Percentiles rank a stretch among this genome's conserved stretches.
Evolutionary conservation across 2,329 filamentous ascomycete species (phyloP).

Genomic region (Colletotrichum tabaci): DNA sequence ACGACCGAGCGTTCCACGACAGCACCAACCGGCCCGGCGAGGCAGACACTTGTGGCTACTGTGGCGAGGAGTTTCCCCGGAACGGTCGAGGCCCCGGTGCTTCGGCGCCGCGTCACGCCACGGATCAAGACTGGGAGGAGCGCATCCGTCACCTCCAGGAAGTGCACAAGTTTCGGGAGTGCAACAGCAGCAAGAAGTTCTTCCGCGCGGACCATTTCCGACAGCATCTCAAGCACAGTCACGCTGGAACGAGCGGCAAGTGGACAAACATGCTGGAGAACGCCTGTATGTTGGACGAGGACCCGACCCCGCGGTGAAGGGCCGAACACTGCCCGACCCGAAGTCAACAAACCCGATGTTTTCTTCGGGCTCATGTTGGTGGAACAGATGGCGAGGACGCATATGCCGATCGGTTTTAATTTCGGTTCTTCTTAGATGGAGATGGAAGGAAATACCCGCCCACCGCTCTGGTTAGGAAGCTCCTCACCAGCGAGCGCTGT

Average conservation of each 20-base stretch:
- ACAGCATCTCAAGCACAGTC: slow-evolving; percentile 97
- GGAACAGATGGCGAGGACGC: neutral
- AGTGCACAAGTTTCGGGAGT: slow-evolving; percentile 96
- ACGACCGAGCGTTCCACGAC: slow-evolving; percentile 88
- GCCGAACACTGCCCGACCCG: no score
- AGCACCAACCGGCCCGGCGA: slow-evolving; percentile 77
- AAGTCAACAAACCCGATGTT: no score
- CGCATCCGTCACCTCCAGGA: slow-evolving; percentile 90
- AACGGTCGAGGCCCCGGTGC: slow-evolving; percentile 60
- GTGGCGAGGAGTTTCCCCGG: slow-evolving; percentile 87
- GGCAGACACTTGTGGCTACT: slow-evolving; percentile 92
- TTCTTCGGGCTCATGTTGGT: neutral
- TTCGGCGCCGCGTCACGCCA: slow-evolving; percentile 64
- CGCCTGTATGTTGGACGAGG: slow-evolving; percentile 93
- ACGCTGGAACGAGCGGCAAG: slow-evolving; percentile 95
- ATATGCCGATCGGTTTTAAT: neutral
- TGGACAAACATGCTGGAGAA: slow-evolving; percentile 99
- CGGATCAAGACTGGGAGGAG: slow-evolving; percentile 89
- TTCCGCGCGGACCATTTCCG: slow-evolving; percentile 98
- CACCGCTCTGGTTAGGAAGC: neutral
- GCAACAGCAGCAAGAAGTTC: slow-evolving; percentile 98
- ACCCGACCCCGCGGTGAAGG: slow-evolving; percentile 65
- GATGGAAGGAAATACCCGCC: slow-evolving; percentile 19
- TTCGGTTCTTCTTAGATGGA: slow-evolving; percentile 1
- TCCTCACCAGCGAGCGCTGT: slow-evolving; percentile 1